A percentile compares a stretch with the other conserved stretches of the same genome.
Conservation (phyloP, 2,329 filamentous ascomycete genomes). For the Ophiosphaerella herpotricha region DNA sequence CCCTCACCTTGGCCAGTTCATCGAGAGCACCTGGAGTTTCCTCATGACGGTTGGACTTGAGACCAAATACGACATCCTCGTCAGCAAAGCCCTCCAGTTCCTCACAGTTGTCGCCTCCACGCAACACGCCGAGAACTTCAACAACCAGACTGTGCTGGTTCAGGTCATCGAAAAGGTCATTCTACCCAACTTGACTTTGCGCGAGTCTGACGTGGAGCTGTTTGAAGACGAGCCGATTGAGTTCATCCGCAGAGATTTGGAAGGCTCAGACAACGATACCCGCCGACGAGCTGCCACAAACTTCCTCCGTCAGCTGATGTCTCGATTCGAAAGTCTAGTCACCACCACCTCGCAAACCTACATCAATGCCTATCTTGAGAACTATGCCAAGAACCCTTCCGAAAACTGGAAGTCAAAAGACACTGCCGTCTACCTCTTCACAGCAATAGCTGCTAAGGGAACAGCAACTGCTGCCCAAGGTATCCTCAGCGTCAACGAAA, state of each 20-base stretch:
- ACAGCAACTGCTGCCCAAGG: slow-evolving; percentile 84
- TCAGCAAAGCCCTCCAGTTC: slow-evolving; percentile 94
- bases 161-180: slow-evolving; percentile 97
- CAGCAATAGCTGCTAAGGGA: slow-evolving; percentile 91
- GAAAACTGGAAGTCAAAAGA: slow-evolving; percentile 96
- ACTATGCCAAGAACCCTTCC: slow-evolving; percentile 68
- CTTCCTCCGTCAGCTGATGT: slow-evolving; percentile 86
- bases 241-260: slow-evolving; percentile 91
- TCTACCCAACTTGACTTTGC: slow-evolving; percentile 85
- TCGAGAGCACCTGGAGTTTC: slow-evolving; percentile 87
- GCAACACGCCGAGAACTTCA: slow-evolving; percentile 83
- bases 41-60: slow-evolving; percentile 84
- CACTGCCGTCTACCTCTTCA: slow-evolving; percentile 95
- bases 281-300: slow-evolving; percentile 90
- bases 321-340: slow-evolving; percentile 83
- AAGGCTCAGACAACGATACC: slow-evolving; percentile 95
- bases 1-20: slow-evolving; percentile 77
- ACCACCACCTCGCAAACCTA: slow-evolving; percentile 87
- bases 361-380: slow-evolving; percentile 78
- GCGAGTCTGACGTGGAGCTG: slow-evolving; percentile 91
- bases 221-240: slow-evolving; percentile 99
- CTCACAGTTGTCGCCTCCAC: slow-evolving; percentile 82
- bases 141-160: slow-evolving; percentile 75
- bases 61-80: slow-evolving; percentile 91
- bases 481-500: slow-evolving; percentile 82